phyloP scores from a whole-genome alignment of 1,284 basidiomycete species.

The Ganoderma sinense region DNA sequence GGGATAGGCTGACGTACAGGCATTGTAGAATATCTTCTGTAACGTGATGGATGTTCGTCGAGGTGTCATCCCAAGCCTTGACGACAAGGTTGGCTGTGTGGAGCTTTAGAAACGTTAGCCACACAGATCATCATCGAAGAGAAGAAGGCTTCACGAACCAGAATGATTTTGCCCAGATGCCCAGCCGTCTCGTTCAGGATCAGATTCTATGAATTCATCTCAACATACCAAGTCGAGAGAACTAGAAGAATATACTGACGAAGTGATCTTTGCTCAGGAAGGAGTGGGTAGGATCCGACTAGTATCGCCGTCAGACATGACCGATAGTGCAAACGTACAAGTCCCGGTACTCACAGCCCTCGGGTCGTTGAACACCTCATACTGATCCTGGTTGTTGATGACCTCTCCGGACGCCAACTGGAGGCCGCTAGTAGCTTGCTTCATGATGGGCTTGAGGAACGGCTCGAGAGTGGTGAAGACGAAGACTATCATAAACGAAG shows the following conservation, averaged over 20 bases:
- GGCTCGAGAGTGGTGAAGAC: conserved; percentile 83
- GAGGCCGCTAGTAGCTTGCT: conserved; percentile 70
- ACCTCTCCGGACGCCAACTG: conserved; percentile 75
- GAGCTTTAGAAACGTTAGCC: conserved; percentile 42
- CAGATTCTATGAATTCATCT: conserved; percentile 54
- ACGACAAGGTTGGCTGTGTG: conserved; percentile 70
- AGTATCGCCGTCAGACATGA: conserved; percentile 12
- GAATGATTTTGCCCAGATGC: conserved; percentile 72
- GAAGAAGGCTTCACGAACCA: conserved; percentile 51
- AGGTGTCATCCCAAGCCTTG: conserved; percentile 85
- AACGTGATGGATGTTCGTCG: conserved; percentile 63
- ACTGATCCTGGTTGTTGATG: conserved; percentile 83
- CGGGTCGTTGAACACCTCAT: conserved; percentile 84
- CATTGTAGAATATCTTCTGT: conserved; percentile 79
- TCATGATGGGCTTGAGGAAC: conserved; percentile 76
- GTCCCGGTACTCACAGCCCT: conserved; percentile 59
- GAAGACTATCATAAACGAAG: conserved; percentile 58
- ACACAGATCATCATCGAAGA: conserved; percentile 13
- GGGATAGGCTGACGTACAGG: conserved; percentile 55
- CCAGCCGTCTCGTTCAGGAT: conserved; percentile 86
- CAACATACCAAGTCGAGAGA: background rate
- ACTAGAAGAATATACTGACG: conserved; percentile 49
- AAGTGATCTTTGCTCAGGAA: conserved; percentile 86
- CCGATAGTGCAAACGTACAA: too few relatives aligned
- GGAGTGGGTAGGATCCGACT: conserved; percentile 89